Conservation (phyloP, 2,329 filamentous ascomycete genomes). For the Fonsecaea pedrosoi region DNA sequence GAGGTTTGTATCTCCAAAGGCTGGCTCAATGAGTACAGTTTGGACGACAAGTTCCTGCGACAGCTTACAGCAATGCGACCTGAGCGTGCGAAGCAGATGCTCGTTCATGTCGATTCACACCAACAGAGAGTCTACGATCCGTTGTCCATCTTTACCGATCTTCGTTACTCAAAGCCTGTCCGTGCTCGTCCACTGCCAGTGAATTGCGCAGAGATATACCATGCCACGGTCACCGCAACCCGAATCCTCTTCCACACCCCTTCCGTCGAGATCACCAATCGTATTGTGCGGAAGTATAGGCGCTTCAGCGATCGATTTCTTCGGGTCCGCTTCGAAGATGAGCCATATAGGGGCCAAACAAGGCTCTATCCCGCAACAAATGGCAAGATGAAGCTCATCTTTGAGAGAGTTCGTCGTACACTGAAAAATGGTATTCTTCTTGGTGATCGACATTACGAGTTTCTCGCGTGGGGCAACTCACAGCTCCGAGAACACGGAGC, state of each 20-base stretch:
- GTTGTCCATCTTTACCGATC: slow-evolving; percentile 71
- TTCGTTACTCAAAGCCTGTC: slow-evolving; percentile 53
- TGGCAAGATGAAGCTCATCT: slow-evolving; percentile 71
- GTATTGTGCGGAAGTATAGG: slow-evolving; percentile 76
- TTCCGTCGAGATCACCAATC: slow-evolving; percentile 82
- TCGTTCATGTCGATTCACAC: slow-evolving; percentile 75
- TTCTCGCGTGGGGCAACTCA: slow-evolving; percentile 93
- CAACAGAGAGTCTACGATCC: slow-evolving; percentile 70
- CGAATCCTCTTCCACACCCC: slow-evolving; percentile 80
- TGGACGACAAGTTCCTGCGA: slow-evolving; percentile 71
- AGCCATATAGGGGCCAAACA: slow-evolving; percentile 63
- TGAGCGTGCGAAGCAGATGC: slow-evolving; percentile 66
- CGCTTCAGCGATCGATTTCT: slow-evolving; percentile 79
- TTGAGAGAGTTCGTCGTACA: slow-evolving; percentile 73
- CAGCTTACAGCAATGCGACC: slow-evolving; percentile 62
- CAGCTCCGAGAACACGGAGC: slow-evolving; percentile 91
- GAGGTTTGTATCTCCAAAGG: slow-evolving; percentile 90
- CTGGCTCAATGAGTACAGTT: slow-evolving; percentile 75
- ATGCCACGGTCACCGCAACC: slow-evolving; percentile 81
- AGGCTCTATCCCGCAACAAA: slow-evolving; percentile 65
- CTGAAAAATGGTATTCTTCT: slow-evolving; percentile 80
- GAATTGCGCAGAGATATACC: slow-evolving; percentile 77
- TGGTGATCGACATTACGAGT: slow-evolving; percentile 81
- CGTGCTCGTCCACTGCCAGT: slow-evolving; percentile 64
- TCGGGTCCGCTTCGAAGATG: slow-evolving; percentile 87